Evolutionary conservation across 2,329 filamentous ascomycete species (phyloP), one percentile per base, ranked within the genome.

Genomic region (Falciphora oryzae): DNA sequence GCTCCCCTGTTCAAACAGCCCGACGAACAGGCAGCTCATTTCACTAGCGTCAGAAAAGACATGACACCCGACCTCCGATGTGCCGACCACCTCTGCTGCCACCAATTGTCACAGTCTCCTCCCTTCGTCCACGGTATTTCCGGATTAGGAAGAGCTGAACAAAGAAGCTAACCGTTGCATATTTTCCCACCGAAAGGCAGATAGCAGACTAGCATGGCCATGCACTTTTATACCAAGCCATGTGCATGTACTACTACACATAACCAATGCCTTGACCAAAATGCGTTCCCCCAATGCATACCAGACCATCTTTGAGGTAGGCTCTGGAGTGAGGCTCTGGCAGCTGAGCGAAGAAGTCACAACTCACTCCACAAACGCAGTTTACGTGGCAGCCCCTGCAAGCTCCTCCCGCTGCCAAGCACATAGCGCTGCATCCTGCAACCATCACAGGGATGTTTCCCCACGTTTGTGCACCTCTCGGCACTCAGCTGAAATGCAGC

Each of bases 61-160:
- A 10, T 35, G 32, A 35, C 32, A 35, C 4, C 44, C 44, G 16
- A 18, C 44, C 14, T 38, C 35, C 35, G 16, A 38, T 18, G 13
- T 16, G 44, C 44, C 18, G 44, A 53, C 38, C 44, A 53, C 32
- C 11, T 11, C 32, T 5, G 16, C 22, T 53, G 22, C 44, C 44
- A 53, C 32, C n/a, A n/a, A 32, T 32, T 32, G 32, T 50, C 44
- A 5, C 16, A 6, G 18, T 8, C 18, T 22, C 38, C 44, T n/a
- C 44, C 16, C 44, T 53, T n/a, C 22, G 1, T 22, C 44, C 44
- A 53, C 18, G 18, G 18, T 28, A 58, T 16, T 29, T 58, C 57
- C 57, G 13, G 25, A 58, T 58, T 58, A 11, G 57, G 57, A 58
- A 58, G 25, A 58, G n/a, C 57, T 58, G 27, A 58, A 29, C 11